Base-by-base conservation (phyloP, 371 early-diverging fungal species). In the Homolaphlyctis polyrhiza region DNA sequence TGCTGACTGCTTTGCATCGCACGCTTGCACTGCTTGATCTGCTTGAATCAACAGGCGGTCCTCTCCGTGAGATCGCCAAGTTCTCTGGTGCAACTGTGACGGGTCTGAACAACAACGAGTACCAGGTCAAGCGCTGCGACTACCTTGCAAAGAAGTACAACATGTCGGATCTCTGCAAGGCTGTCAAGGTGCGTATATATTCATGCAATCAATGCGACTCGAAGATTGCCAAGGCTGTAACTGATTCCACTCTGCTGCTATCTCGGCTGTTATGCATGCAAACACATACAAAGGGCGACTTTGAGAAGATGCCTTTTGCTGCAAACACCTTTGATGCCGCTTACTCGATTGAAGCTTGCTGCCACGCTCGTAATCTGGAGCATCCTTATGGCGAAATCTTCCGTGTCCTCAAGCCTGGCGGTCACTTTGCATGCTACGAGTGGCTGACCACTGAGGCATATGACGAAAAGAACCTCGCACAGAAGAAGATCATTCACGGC, bases 71-170 rank as follows among this genome's bases (percentile, higher is more conserved):
- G 68, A 91, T 94, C 70, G 86, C 88, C 60, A 86, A 88, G 66
- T 91, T 94, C 69, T 86, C 90, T 27, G 95, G 93, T 34, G 92
- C 94, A 35, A 87, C 89, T 66, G 78, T 96, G 63, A 90, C 90
- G 18, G 95, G 95, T 23, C 74, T 96, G 58, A 96, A 96, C 81
- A 96, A 95, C 86, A 96, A 95, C 72, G 91, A 89, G 51, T 95
- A 95, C 71, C 96, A 96, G 78, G 81, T 95, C 51, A 76, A 87
- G 67, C 84, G 94, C 27, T 93, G 91, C 60, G 72, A 68, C 21
- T 80, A 85, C 52, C 89, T 94, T 66, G 88, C 92, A 61, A 74
- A 76, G 55, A 83, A 83, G 66, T 72, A 77, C 49, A 84, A 86
- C n/a, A 78, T 92, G 51, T 58, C 70, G n/a, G 51, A 57, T 27